Base-by-base conservation (phyloP, 1,139 yeast species). In the Debaryomycetaceae sp. region DNA sequence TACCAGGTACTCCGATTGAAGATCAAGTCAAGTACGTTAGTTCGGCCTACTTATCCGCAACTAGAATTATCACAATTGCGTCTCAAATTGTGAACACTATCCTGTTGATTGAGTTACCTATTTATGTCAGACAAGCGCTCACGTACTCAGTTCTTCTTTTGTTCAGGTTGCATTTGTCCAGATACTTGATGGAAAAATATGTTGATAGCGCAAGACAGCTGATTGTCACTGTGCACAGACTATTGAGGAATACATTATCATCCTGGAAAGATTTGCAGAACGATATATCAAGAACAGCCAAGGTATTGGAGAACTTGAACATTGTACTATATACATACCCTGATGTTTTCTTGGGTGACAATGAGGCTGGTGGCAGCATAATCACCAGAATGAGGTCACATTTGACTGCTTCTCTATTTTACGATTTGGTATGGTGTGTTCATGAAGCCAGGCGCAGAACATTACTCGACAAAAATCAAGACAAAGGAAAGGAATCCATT, bases 201-300 rank as follows among this genome's bases (percentile, higher is more conserved):
- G 81, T 87, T 33, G 95, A 89, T 55, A 84, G 95, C 35, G 89
- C 96, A 1, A 77, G 97, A 50, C 97, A 89, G 61, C 86, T 94
- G 8, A 87, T 91, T 54, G 97, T 91, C 17, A 89, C 97, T 0
- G 95, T 88, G 1, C 97, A 91, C 61, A 72, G 96, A 53, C 65
- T 89, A 38, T 86, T 82, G 59, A 74, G 97, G 59, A 89, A 91
- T 57, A 89, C 92, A 58, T 69, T 89, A 34, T 81, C 92, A 3
- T 91, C 96, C 7, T 91, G 98, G 98, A 82, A 84, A 46, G 87
- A 83, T 50, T 87, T 89, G 37, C 89, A 87, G 49, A 89, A 88
- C 61, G 98, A 89, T 60, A 86, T 89, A 30, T 83, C 95, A 3
- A 75, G 98, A 58, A 87, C 95, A 0, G 97, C 97, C 2, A 87